Evolutionary conservation across 2,329 filamentous ascomycete species (phyloP).

Genomic region (Huntiella savannae): DNA sequence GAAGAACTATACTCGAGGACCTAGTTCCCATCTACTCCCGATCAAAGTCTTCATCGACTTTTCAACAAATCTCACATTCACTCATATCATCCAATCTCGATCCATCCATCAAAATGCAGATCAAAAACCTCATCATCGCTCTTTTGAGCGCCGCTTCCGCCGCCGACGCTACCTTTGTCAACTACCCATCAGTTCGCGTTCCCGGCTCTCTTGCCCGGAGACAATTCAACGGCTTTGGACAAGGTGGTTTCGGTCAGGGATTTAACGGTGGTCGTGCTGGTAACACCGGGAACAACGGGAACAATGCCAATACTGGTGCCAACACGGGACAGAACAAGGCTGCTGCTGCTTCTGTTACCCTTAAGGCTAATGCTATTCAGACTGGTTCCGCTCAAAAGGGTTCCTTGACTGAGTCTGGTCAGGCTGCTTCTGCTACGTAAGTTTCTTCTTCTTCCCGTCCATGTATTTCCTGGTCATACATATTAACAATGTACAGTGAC

Average conservation of each 20-base stretch:
- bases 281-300: slow-evolving; percentile 11
- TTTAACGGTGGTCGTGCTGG: slow-evolving; percentile 10
- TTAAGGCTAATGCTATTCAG: slow-evolving; percentile 28
- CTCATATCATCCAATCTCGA: slow-evolving; percentile 2
- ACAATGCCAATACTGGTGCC: slow-evolving; percentile 15
- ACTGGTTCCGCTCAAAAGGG: slow-evolving; percentile 30
- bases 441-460: slow-evolving; percentile 14
- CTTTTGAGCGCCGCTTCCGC: slow-evolving; percentile 28
- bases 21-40: neutral
- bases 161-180: slow-evolving; percentile 25
- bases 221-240: slow-evolving; percentile 19
- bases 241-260: slow-evolving; percentile 6
- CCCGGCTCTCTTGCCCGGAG: slow-evolving; percentile 22
- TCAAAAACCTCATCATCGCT: slow-evolving; percentile 30
- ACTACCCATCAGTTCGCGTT: slow-evolving; percentile 20
- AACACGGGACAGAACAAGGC: slow-evolving; percentile 14
- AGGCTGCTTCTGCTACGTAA: slow-evolving; percentile 33
- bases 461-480: neutral
- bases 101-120: slow-evolving; percentile 27
- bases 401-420: slow-evolving; percentile 26
- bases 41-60: too few species aligned
- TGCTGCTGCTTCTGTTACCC: slow-evolving; percentile 18
- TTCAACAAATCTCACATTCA: slow-evolving; percentile 15
- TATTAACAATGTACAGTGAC: slow-evolving; percentile 25
- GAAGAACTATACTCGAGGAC: slow-evolving; percentile 13